Base-by-base conservation (phyloP, 2,329 filamentous ascomycete species). In the Ilyonectria destructans region DNA sequence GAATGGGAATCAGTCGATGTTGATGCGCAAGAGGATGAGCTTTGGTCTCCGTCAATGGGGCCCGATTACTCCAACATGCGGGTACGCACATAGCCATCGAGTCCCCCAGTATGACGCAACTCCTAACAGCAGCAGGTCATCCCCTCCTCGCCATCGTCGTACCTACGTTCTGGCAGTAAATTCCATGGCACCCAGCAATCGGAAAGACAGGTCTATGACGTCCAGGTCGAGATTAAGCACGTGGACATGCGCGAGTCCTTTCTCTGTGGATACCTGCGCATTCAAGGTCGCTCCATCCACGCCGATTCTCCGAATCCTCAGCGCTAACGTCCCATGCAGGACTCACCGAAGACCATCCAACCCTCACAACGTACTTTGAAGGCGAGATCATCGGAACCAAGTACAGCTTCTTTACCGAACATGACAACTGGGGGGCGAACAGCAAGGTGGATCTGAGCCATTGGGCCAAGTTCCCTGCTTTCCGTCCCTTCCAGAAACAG, bases 301-400 rank as follows among this genome's bases (percentile, higher is more conserved):
- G 21, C 23, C n/a, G 17, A 62, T 48, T 33, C 23, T 43, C 49
- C 43, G 17, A 33, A 61, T 58, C 46, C 10, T 29, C 26, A 54
- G 43, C 35, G 31, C 68, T 67, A 75, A 80, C 29, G 31, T 65
- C 21, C 51, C 62, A 43, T 69, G 12, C 73, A 98, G 95, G 95
- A 59, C 86, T 99, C 17, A 98, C 96, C 0, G 93, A 97, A 79
- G 95, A 98, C 82, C 96, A 98, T 80, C 96, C 96, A 13, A 98
- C 95, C n/a, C 86, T 99, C 58, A 98, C 96, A 9, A 99, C 96
- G 1, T 99, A 97, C 80, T 99, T 99, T 77, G 96, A 98, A 82
- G 95, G 96, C 80, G 96, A 99, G 82, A 97, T 99, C 62, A 98
- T 99, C 72, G 96, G 96, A 56, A 92, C 91, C 65, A 97, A 97